Evolutionary conservation across 2,329 filamentous ascomycete species (phyloP).

Genomic region (Aureobasidium namibiae): DNA sequence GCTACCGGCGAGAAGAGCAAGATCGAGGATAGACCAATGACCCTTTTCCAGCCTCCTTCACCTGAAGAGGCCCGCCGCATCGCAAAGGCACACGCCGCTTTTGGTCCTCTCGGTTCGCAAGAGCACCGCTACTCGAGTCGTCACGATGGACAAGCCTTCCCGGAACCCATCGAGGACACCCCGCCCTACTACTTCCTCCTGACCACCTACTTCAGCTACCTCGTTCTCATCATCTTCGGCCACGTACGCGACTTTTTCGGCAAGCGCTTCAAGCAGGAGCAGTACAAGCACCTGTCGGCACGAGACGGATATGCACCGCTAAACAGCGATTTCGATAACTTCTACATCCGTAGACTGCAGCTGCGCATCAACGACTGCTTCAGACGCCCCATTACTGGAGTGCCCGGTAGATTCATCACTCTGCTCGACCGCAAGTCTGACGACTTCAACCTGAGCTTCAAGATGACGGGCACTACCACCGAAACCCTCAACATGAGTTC

Average conservation of each 20-base stretch:
- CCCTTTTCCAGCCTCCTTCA: constrained; percentile 79
- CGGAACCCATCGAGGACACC: constrained; percentile 82
- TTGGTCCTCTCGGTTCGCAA: constrained; percentile 72
- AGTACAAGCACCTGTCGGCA: constrained; percentile 75
- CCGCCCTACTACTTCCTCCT: constrained; percentile 94
- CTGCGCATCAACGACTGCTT: constrained; percentile 96
- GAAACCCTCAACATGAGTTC: constrained; percentile 98
- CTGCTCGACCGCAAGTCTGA: constrained; percentile 83
- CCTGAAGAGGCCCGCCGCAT: constrained; percentile 71
- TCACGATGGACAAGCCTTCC: constrained; percentile 72
- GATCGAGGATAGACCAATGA: constrained; percentile 65
- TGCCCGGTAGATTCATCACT: constrained; percentile 89
- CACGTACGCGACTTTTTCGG: constrained; percentile 97
- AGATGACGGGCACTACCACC: constrained; percentile 79
- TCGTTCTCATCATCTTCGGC: constrained; percentile 89
- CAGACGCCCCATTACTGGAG: constrained; percentile 81
- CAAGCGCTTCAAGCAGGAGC: constrained; percentile 81
- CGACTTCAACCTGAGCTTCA: constrained; percentile 86
- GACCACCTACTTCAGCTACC: constrained; percentile 96
- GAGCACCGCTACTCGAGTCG: constrained; percentile 84
- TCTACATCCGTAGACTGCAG: constrained; percentile 89
- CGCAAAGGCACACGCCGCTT: constrained; percentile 77
- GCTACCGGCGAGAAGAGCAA: constrained; percentile 68
- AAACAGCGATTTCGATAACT: constrained; percentile 98
- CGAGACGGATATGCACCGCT: constrained; percentile 87